phyloP scores from a whole-genome alignment of 1,284 basidiomycete genomes.

The Anthracocystis panici-leucophaei region DNA sequence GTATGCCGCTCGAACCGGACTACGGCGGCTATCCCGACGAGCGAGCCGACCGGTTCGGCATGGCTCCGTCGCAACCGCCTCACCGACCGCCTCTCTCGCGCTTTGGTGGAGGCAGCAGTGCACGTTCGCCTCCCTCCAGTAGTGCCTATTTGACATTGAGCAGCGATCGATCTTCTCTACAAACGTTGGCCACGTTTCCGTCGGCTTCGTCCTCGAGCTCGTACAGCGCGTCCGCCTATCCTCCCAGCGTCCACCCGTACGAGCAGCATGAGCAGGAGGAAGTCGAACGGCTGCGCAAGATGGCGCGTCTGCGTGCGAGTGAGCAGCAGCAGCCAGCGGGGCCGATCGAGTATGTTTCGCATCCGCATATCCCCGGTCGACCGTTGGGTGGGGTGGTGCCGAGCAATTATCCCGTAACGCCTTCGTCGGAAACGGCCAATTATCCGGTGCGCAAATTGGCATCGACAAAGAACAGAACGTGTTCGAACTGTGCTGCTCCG shows the following conservation, averaged over 20 bases:
- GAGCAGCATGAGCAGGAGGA: slow-evolving; percentile 45
- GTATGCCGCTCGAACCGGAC: slow-evolving; percentile 30
- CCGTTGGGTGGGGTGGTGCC: not conserved
- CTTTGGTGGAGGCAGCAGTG: slow-evolving; percentile 9
- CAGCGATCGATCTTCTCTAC: slow-evolving; percentile 41
- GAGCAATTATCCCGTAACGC: slow-evolving; percentile 19
- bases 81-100: slow-evolving; percentile 34
- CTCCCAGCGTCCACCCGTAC: slow-evolving; percentile 18
- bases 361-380: not conserved
- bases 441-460: slow-evolving; percentile 52
- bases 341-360: slow-evolving; percentile 2
- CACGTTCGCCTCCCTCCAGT: slow-evolving; percentile 22
- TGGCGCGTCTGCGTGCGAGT: slow-evolving; percentile 15
- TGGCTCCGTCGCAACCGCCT: slow-evolving; percentile 11
- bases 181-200: slow-evolving; percentile 22
- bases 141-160: slow-evolving; percentile 30
- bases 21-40: slow-evolving; percentile 26
- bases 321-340: not conserved
- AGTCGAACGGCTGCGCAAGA: slow-evolving; percentile 31
- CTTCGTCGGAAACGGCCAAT: slow-evolving; percentile 12
- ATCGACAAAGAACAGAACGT: slow-evolving; percentile 55
- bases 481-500: slow-evolving; percentile 49
- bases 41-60: slow-evolving; percentile 19
- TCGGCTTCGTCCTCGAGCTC: slow-evolving; percentile 27
- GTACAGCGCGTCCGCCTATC: slow-evolving; percentile 13